phyloP scores from a whole-genome alignment of 371 early-diverging fungal genomes.

The Actinomortierella wolfii region DNA sequence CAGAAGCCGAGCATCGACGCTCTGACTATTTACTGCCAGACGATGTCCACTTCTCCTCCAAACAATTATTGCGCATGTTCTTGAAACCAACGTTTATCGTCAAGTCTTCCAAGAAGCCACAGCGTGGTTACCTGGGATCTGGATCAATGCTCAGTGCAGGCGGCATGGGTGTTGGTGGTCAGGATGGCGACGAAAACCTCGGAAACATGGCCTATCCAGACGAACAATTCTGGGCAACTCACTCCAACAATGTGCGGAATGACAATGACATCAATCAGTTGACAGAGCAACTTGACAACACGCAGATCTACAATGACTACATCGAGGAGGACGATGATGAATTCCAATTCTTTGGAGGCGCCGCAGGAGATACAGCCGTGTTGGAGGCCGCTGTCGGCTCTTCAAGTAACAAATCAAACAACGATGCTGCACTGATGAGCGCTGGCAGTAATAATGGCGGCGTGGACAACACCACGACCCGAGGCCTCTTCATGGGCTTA shows the following conservation, averaged over 20 bases:
- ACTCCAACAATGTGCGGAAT: conserved; percentile 25
- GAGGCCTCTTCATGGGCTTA: conserved; percentile 9
- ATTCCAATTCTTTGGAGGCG: conserved; percentile 13
- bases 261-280: conserved; percentile 20
- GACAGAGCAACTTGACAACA: conserved; percentile 47
- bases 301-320: conserved; percentile 44
- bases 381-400: too few species aligned
- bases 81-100: conserved; percentile 77
- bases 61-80: conserved; percentile 78
- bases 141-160: too few species aligned
- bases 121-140: conserved; percentile 12
- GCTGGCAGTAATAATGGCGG: too few species aligned
- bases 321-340: conserved; percentile 43
- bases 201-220: conserved; percentile 37
- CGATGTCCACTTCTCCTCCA: conserved; percentile 87
- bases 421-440: too few species aligned
- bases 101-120: conserved; percentile 26
- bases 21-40: conserved; percentile 75
- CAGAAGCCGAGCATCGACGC: conserved; percentile 48
- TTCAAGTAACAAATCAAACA: too few species aligned
- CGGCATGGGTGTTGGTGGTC: too few species aligned
- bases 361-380: too few species aligned
- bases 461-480: too few species aligned
- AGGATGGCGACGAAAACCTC: neutral
- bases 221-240: conserved; percentile 45